phyloP scores from a whole-genome alignment of 129 eudicot genomes.

The Scalesia atractyloides region DNA sequence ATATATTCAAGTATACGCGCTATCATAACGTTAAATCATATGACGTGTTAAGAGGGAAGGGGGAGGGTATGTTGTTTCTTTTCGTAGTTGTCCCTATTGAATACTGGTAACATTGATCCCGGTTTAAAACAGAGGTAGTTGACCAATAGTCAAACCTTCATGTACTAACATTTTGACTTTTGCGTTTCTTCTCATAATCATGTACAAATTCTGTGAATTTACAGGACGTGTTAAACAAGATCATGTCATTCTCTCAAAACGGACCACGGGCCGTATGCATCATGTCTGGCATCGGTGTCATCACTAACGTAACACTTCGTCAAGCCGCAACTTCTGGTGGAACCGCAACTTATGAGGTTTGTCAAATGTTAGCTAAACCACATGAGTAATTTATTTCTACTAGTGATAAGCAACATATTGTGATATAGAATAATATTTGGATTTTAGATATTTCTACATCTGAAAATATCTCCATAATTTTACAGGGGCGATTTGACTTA shows the following conservation, averaged over 20 bases:
- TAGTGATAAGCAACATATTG: neutral
- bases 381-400: neutral
- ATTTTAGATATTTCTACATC: neutral
- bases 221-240: constrained; percentile 76
- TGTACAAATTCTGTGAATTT: constrained; percentile 13
- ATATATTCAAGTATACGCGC: neutral
- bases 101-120: neutral
- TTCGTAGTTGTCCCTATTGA: neutral
- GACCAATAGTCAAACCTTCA: neutral
- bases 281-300: constrained; percentile 84
- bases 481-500: constrained; percentile 86
- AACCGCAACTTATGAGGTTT: constrained; percentile 89
- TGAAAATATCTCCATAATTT: constrained; percentile 1
- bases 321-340: constrained; percentile 95
- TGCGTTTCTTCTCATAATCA: neutral
- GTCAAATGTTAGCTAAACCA: constrained; percentile 15
- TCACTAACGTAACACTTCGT: constrained; percentile 79
- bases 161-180: neutral
- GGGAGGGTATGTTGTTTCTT: neutral
- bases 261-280: constrained; percentile 88
- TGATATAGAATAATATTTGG: neutral
- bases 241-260: constrained; percentile 86
- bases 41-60: neutral
- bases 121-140: neutral
- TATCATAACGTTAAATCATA: constrained; percentile 1